These are phyloP conservation scores for Neurospora sp. DNA, from an alignment of 495 filamentous ascomycete species.

Conservation along the genomic window DNA sequence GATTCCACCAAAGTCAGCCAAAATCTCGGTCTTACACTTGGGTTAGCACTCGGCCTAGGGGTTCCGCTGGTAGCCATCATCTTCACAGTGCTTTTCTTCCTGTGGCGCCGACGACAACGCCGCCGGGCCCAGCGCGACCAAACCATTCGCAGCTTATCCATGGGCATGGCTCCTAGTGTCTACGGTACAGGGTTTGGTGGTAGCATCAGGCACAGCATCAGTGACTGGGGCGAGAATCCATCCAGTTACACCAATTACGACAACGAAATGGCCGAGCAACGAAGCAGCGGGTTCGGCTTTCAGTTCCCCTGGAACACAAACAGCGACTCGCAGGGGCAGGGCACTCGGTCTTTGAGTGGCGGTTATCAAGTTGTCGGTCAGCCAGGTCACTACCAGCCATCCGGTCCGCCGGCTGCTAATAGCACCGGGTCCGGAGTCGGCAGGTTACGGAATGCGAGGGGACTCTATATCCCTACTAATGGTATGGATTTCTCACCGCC, in stretches of 20 bases:
- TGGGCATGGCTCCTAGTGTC: conserved; percentile 18
- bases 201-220: conserved; percentile 16
- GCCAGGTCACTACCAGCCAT: neutral
- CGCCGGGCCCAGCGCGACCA: conserved; percentile 26
- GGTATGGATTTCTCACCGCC: conserved; percentile 14
- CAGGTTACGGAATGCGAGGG: conserved; percentile 14
- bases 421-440: neutral
- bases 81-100: conserved; percentile 39
- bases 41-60: conserved; percentile 64
- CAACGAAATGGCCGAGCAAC: conserved; percentile 42
- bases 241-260: conserved; percentile 11
- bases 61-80: conserved; percentile 51
- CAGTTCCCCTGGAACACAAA: conserved; percentile 23
- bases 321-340: conserved; percentile 28
- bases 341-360: conserved; percentile 22
- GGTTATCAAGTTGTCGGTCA: neutral
- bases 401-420: neutral
- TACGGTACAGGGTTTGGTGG: conserved; percentile 6
- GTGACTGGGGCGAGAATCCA: conserved; percentile 1
- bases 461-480: conserved; percentile 22
- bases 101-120: conserved; percentile 43
- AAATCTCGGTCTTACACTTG: conserved; percentile 44
- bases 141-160: conserved; percentile 28
- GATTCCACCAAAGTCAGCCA: neutral
- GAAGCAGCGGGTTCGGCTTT: conserved; percentile 6